Base-by-base conservation (phyloP, 2,329 filamentous ascomycete species). In the Didymosphaeria variabile region DNA sequence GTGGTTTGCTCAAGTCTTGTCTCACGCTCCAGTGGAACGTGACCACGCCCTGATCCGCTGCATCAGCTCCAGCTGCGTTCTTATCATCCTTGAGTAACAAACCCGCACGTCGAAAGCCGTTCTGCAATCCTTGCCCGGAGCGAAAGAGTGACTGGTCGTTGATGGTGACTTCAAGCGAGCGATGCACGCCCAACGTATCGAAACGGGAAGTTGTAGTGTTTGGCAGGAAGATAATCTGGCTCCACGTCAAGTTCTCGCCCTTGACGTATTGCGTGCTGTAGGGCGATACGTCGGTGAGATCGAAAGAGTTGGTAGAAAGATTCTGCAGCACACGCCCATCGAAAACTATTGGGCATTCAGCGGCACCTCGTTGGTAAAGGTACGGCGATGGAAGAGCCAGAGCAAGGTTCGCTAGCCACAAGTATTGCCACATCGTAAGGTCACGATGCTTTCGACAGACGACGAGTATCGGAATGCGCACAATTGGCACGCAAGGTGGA, bases 331-430 rank as follows among this genome's bases (percentile, higher is more conserved):
- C 55, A 26, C 71, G 70, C n/a, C 70, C 71, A 53, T 74, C 72
- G 56, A 75, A 72, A 46, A 74, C 69, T 12, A 75, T 54, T n/a
- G 72, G 72, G 31, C 72, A 74, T 64, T 69, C 61, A 1, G 68
- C 66, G 13, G 46, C 13, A 21, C 49, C 50, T 9, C 15, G 13
- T 2, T 6, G 46, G 32, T 40, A 19, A 21, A 15, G 31, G 19
- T 21, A 15, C 0, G 53, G 54, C 3, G 40, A 29, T 9, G 58
- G 38, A 13, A 51, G 23, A 31, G 58, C 23, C 2, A 57, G 21
- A 2, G 45, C 21, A 15, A 49, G 5, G 9, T 36, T 44, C 7
- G 38, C 38, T 17, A 23, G 6, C 7, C 44, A 10, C 10, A 32
- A 9, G n/a, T 29, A 15, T 32, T 21, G 34, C 52, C 52, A 44